Evolutionary conservation across 495 filamentous ascomycete species (phyloP), one percentile per base, ranked within the genome.

Genomic region (Penicillium flavigenum): DNA sequence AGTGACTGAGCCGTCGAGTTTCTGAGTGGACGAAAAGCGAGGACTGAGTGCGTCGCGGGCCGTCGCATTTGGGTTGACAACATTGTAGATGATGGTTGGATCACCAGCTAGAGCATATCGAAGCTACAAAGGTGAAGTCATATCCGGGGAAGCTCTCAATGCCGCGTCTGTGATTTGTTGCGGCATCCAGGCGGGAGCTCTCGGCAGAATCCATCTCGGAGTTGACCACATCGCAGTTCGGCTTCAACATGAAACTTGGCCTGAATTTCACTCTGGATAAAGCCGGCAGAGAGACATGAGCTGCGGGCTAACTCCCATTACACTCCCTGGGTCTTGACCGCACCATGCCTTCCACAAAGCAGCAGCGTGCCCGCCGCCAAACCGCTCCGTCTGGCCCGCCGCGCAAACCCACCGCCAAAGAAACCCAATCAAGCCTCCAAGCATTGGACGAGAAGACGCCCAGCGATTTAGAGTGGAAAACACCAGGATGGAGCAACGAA

Each of bases 381-480:
- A 77, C 75, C 48, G 75, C 72, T 20, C 71, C 76, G 38, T 75
- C 75, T 42, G 70, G 73, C 38, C 66, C 65, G 50, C 66, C 70
- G 52, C 64, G 68, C 52, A 68, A 72, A 44, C 63, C 67, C 41
- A 64, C 65, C 49, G 54, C 55, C 49, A 65, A 63, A 39, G 64
- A 72, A 59, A 64, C 59, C 8, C 50, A 62, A 41, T 50, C 65
- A 29, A 56, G 52, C 31, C 64, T 66, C 29, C 65, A 67, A 20
- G 50, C 62, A 8, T 43, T 69, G 11, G 58, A 65, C 6, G 71
- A 73, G 43, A 47, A 63, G 3, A 26, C 61, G 2, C 41, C 52
- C 11, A 31, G n/a, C 3, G 5, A 43, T 1, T 43, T 46, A 5
- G 46, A 67, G 32, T 60, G 42, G 52, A 53, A 27, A 34, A 49